phyloP scores from a whole-genome alignment of 495 filamentous ascomycete genomes.

The Neohortaea acidophila region DNA sequence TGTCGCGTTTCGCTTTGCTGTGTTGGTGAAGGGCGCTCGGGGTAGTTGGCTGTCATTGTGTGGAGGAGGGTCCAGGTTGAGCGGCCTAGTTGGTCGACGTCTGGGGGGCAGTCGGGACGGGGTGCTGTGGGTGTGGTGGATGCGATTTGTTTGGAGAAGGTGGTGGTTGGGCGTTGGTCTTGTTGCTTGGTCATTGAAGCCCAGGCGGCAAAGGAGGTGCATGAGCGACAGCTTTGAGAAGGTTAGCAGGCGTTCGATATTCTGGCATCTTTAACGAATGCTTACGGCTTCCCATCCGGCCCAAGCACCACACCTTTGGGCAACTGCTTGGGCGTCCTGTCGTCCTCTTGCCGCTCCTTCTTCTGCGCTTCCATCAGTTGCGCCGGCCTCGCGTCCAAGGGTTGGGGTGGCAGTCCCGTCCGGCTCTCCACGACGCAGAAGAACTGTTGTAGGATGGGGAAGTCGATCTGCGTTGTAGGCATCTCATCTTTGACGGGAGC shows the following conservation, averaged over 20 bases:
- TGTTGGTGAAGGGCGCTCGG: slow-evolving; percentile 41
- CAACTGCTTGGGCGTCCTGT: slow-evolving; percentile 27
- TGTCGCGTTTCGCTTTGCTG: slow-evolving; percentile 58
- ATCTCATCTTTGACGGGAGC: slow-evolving; percentile 3
- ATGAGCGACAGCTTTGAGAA: slow-evolving; percentile 85
- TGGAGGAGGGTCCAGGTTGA: slow-evolving; percentile 88
- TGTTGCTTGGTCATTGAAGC: slow-evolving; percentile 44
- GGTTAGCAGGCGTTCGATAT: too few relatives aligned
- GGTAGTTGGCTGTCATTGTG: slow-evolving; percentile 77
- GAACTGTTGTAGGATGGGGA: slow-evolving; percentile 19
- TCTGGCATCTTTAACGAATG: too few relatives aligned
- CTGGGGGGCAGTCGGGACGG: slow-evolving; percentile 41
- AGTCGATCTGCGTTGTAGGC: slow-evolving; percentile 13
- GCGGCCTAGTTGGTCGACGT: slow-evolving; percentile 73
- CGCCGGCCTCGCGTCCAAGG: slow-evolving; percentile 16
- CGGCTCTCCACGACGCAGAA: slow-evolving; percentile 16
- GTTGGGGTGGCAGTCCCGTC: slow-evolving; percentile 20
- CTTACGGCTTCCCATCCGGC: slow-evolving; percentile 93
- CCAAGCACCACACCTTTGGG: slow-evolving; percentile 77
- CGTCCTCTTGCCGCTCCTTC: slow-evolving; percentile 5
- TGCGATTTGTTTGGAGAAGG: slow-evolving; percentile 14
- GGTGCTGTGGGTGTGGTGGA: slow-evolving; percentile 14
- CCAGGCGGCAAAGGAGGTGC: slow-evolving; percentile 62
- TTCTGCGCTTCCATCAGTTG: slow-evolving; percentile 6
- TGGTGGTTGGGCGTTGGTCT: slow-evolving; percentile 10